Evolutionary conservation across 2,329 filamentous ascomycete genomes (phyloP).

Genomic region (Triangularia setosa): DNA sequence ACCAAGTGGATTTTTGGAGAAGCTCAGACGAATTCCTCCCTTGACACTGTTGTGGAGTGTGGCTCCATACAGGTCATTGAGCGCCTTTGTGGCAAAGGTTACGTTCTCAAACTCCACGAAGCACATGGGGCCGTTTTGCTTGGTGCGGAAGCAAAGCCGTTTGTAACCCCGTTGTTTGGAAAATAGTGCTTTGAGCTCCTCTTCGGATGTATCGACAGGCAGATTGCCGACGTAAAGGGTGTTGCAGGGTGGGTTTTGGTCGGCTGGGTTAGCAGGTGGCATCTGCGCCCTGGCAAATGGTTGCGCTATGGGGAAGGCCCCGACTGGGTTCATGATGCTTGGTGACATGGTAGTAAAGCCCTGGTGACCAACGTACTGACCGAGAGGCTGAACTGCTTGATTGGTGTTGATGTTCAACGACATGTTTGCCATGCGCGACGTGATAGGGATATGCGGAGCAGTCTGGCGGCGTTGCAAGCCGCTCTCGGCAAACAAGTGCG

Average conservation of each 20-base stretch:
- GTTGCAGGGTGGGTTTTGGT: slow-evolving; percentile 96
- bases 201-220: slow-evolving; percentile 86
- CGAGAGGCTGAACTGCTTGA: slow-evolving; percentile 39
- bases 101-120: slow-evolving; percentile 98
- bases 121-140: slow-evolving; percentile 95
- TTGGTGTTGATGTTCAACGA: slow-evolving; percentile 71
- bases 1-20: slow-evolving; percentile 94
- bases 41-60: slow-evolving; percentile 88
- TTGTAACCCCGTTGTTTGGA: slow-evolving; percentile 93
- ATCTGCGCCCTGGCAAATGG: slow-evolving; percentile 57
- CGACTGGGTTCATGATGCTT: slow-evolving; percentile 40
- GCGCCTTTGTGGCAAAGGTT: slow-evolving; percentile 83
- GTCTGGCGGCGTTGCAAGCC: slow-evolving; percentile 65
- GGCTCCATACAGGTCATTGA: slow-evolving; percentile 85
- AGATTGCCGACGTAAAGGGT: slow-evolving; percentile 98
- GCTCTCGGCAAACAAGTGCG: slow-evolving; percentile 55
- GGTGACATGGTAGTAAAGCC: slow-evolving; percentile 51
- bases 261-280: slow-evolving; percentile 86
- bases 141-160: slow-evolving; percentile 88
- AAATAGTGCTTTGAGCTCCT: slow-evolving; percentile 91
- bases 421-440: slow-evolving; percentile 60
- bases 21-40: slow-evolving; percentile 90
- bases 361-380: slow-evolving; percentile 33
- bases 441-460: slow-evolving; percentile 66
- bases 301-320: slow-evolving; percentile 25